Base-by-base conservation (phyloP, 2,329 filamentous ascomycete species). In the Penicillium griseofulvum region DNA sequence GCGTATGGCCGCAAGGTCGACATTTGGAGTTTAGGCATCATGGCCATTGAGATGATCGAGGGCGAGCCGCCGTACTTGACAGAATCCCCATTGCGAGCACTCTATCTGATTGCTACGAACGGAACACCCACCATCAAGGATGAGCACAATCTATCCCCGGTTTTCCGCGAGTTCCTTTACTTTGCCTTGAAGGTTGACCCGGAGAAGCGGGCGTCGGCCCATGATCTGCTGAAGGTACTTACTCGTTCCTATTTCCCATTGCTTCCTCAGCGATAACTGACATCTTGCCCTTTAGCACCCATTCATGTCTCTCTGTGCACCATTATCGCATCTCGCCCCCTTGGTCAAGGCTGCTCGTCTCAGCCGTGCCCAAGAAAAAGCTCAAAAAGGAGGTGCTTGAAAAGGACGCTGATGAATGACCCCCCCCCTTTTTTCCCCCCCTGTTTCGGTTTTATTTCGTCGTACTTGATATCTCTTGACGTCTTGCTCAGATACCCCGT, bases 41-140 rank as follows among this genome's bases (percentile, higher is more conserved):
- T 99, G 94, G 91, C 94, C 8, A 97, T 99, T 68, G 94, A 99
- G 76, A 99, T 99, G 94, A 96, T 99, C 62, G 94, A 97, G 77
- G 94, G 93, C 71, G 94, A 97, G 74, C 94, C 94, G 12, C 94
- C 94, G 24, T 99, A 97, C 71, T 81, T 99, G 56, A 97, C 92
- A 37, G 94, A 99, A 74, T 95, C 91, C 36, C 94, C 94, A 5
- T 81, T 99, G 24, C 87, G 93, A 57, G 94, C 94, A 1, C 81
- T 99, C 36, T 99, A 94, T 82, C 78, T 99, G 65, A 99, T 99
- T 72, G 94, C 94, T 51, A 97, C 94, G 33, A 96, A 96, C 69
- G 94, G 94, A 45, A 97, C 94, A 16, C 94, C 94, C 2, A 82
- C 87, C 50, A 96, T 99, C 76, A 97, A 97, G 77, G 91, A 97